Evolutionary conservation across 2,329 filamentous ascomycete species (phyloP), one percentile per base, ranked within the genome.

Genomic region (Thermoascus crustaceus): DNA sequence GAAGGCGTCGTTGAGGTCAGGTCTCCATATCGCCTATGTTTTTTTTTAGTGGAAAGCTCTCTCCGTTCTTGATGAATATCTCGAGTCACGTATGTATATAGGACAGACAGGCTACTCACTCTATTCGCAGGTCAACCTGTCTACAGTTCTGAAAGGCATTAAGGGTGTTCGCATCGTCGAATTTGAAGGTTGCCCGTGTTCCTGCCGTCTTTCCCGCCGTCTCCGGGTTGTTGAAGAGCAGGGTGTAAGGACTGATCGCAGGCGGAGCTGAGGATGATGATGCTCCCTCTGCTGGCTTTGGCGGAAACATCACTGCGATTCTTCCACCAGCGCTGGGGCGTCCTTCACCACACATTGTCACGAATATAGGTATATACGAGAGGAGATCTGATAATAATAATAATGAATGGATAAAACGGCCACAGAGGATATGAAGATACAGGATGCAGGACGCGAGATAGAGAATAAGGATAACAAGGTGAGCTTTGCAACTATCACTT

Each of bases 271-370:
- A 38, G 1, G 47, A 41, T 11, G 41, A 32, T 6, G 35, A 35
- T 2, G 39, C 38, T 3, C 14, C 26, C 1, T 17, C 26, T 16
- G 26, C 1, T 4, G 18, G 16, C 26, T 29, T 29, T 10, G 19
- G 35, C 16, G 54, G 54, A 30, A 54, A 58, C 10, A 60, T 48
- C 26, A 60, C 51, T 20, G 57, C 56, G 35, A 60, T 58, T 29
- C 49, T 52, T 7, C 53, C 49, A 20, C 55, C 60, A 17, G 49
- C 67, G 17, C 72, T 72, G 9, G 49, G 71, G 14, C 53, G 78
- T 0, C 57, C 29, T 8, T 37, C 35, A 10, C 35, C 66, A 4
- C 76, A 76, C 13, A 67, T 79, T n/a, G 46, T 72, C 32, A 47
- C 69, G 18, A 40, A 41, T 30, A 31, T 30, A 21, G 7, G 17